These are phyloP conservation scores for Wickerhamomyces hampshirensis DNA, from an alignment of 805 yeast species.

Conservation along the genomic window DNA sequence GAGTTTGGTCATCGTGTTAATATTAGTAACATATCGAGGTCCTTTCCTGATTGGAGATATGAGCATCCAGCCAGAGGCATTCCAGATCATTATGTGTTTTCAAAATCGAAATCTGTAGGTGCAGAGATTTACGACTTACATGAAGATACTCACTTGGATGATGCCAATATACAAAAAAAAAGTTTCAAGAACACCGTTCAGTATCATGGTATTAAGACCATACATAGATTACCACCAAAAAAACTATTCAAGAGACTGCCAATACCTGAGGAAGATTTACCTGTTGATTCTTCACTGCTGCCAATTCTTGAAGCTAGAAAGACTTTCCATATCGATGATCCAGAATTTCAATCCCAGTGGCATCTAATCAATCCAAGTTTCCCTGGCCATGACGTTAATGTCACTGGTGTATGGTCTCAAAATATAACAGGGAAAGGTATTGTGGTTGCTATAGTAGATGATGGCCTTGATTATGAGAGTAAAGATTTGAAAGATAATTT, in stretches of 20 bases:
- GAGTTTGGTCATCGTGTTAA: conserved; percentile 39
- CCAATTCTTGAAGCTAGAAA: conserved; percentile 43
- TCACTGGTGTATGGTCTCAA: conserved; percentile 77
- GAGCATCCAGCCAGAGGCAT: conserved; percentile 65
- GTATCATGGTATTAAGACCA: conserved; percentile 34
- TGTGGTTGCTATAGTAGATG: conserved; percentile 88
- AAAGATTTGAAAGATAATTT: conserved; percentile 69
- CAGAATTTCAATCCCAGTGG: conserved; percentile 85
- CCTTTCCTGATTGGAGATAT: conserved; percentile 43
- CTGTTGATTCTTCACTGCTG: conserved; percentile 48
- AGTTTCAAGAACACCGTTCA: not conserved
- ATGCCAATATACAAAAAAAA: not conserved
- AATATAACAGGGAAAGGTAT: conserved; percentile 79
- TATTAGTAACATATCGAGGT: conserved; percentile 28
- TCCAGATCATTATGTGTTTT: conserved; percentile 63
- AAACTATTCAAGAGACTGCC: conserved; percentile 55
- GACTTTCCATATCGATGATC: conserved; percentile 68
- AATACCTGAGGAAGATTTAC: conserved; percentile 32
- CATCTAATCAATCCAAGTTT: conserved; percentile 71
- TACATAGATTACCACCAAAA: conserved; percentile 53
- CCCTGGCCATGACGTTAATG: conserved; percentile 85
- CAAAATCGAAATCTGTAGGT: conserved; percentile 35
- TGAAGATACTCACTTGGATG: not conserved
- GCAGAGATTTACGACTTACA: not conserved
- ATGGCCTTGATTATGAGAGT: conserved; percentile 83